Base-by-base conservation (phyloP, 345 rosid genomes). In the Euclidium syriacum region DNA sequence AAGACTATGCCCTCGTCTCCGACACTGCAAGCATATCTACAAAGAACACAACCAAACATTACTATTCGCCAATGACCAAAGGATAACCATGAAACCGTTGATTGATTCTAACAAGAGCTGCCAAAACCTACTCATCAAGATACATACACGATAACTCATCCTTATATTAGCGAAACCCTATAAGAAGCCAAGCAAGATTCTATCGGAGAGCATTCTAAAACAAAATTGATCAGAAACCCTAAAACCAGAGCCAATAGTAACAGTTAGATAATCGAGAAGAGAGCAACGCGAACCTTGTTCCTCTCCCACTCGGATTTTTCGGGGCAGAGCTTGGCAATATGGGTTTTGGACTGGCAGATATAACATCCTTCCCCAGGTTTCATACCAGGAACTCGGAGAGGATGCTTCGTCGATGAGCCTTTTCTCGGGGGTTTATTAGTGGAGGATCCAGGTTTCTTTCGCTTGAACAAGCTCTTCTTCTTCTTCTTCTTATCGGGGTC, bases 341-440 rank as follows among this genome's bases (percentile, higher is more conserved):
- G 97, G 48, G 85, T 85, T 64, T 78, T 65, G 22, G 73, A 91
- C 33, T 85, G 84, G 74, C 96, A 90, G 11, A 94, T 90, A 58
- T 56, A 94, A 67, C 99, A 94, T 14, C 90, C 82, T 66, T 87
- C 95, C 10, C 96, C 99, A 12, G 99, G 97, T 72, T 77, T 94
- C 96, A 90, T 82, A 25, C 99, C 99, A 50, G 96, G 90, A 34
- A 90, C 77, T 35, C 97, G 77, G 11, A 94, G 83, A 12, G 99
- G 99, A 74, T 85, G 99, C 27, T 53, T 71, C 14, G 75, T 83
- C 3, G 56, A 72, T 19, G 83, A 68, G 51, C 83, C 70, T 6
- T 35, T 80, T 62, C 70, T 81, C 3, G 25, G 36, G 65, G 73
- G 47, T 41, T 58, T 70, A 17, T 39, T 71, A 1, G 76, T 61